Evolutionary conservation across 108 stramenopile genomes (phyloP), one percentile per base, ranked within the genome.

Genomic region (Parmales sp.): DNA sequence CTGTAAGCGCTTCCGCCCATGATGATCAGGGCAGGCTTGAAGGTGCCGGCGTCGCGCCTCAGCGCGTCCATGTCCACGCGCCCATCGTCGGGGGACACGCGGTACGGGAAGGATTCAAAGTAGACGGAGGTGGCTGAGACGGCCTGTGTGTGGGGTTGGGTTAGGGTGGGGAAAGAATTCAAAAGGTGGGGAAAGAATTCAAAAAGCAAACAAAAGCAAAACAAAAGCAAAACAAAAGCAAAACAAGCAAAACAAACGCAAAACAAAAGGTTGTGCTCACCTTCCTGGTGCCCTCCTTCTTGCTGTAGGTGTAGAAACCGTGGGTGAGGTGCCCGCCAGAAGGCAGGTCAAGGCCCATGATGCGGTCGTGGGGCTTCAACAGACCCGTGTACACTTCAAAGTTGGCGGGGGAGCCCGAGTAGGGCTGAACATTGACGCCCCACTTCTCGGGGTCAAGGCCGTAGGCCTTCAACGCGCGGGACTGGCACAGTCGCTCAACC

Each of bases 281-380:
- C 11, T 92, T 93, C 20, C 89, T 82, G 39, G 90, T 91, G 48
- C 88, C 87, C 72, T 97, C 96, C 88, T 94, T 95, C 82, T 97
- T 97, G 63, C 84, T 86, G 82, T 91, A 95, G 28, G 98, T 99
- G 94, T 99, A 98, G 72, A 96, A 99, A 63, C 93, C 95, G 74
- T 98, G 97, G 26, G 97, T 97, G 72, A 98, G 82, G 82, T 98
- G 97, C 44, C 98, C 98, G 43, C 98, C 98, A 51, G 86, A 88
- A 64, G 98, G 98, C 45, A 99, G 82, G 76, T 99, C 98, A 68
- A 99, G 82, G 60, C 97, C 98, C 98, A 99, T 99, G 89, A 99
- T 99, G 68, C 98, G 97, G 74, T 98, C 98, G 76, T 99, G 98
- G 34, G 98, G 98, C 43, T 78, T 71, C 31, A 99, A 81, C 25